Evolutionary conservation across 345 rosid species (phyloP).

Genomic region (Ricinus communis): DNA sequence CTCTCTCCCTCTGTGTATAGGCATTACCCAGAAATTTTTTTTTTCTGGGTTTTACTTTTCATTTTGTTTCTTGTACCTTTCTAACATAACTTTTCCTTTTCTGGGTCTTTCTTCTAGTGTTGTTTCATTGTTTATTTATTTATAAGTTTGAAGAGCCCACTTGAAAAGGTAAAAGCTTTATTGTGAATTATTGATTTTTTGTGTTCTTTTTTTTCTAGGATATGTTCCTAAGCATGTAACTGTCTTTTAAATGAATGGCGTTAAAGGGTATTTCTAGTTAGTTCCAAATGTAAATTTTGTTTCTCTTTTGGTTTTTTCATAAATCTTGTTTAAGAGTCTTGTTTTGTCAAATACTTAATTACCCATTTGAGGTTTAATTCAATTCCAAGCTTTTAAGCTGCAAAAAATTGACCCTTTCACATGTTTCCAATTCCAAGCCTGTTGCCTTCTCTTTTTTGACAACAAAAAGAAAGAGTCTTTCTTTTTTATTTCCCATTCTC

Average conservation of each 20-base stretch:
- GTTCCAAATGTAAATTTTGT: conserved; percentile 11
- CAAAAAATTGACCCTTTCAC: conserved; percentile 44
- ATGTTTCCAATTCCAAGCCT: conserved; percentile 31
- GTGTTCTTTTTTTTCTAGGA: background rate
- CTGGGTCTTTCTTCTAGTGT: conserved; percentile 3
- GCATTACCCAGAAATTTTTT: conserved; percentile 13
- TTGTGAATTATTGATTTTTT: background rate
- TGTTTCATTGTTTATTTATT: background rate
- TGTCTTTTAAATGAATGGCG: background rate
- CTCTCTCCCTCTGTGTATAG: background rate
- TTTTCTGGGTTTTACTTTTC: conserved; percentile 21
- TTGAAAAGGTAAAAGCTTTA: conserved; percentile 4
- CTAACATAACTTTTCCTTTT: background rate
- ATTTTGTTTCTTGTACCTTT: conserved; percentile 1
- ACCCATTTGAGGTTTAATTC: conserved; percentile 20
- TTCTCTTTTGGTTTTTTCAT: background rate
- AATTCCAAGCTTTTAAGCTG: conserved; percentile 26
- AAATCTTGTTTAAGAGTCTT: conserved; percentile 7
- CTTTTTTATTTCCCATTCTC: conserved; percentile 7
- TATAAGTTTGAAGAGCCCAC: background rate
- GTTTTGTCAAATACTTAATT: conserved; percentile 13
- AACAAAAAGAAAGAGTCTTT: conserved; percentile 2
- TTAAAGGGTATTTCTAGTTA: conserved; percentile 11
- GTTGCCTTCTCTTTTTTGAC: conserved; percentile 39
- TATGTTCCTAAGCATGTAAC: background rate